Conservation (phyloP, 163 green algal species). For the Scenedesmus sp. region DNA sequence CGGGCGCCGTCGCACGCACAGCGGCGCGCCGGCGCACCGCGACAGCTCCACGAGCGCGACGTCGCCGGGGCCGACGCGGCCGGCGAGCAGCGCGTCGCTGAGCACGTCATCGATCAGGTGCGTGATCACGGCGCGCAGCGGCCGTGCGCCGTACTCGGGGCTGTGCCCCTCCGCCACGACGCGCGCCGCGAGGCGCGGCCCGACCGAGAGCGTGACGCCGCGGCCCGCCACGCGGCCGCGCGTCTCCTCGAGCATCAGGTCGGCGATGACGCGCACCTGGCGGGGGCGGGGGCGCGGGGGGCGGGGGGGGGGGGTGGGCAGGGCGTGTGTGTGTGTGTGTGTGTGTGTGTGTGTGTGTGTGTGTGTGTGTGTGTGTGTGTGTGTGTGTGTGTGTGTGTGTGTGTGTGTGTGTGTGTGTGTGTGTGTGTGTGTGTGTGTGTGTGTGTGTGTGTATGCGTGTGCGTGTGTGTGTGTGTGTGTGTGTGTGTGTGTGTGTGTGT, state of each 20-base stretch:
- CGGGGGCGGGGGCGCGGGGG: background rate
- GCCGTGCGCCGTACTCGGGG: slow-evolving; percentile 68
- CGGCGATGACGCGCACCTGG: slow-evolving; percentile 57
- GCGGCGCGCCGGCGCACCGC: slow-evolving; percentile 13
- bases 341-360: too few species aligned
- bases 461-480: too few species aligned
- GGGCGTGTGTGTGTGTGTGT: background rate
- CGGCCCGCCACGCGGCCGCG: slow-evolving; percentile 44
- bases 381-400: too few species aligned
- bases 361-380: too few species aligned
- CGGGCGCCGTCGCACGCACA: background rate
- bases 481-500: too few species aligned
- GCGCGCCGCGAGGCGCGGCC: slow-evolving; percentile 47
- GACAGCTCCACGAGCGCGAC: slow-evolving; percentile 40
- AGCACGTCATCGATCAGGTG: slow-evolving; percentile 52
- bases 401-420: too few species aligned
- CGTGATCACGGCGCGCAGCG: slow-evolving; percentile 56
- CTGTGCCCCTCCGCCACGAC: slow-evolving; percentile 60
- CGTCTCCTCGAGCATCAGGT: slow-evolving; percentile 67
- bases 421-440: too few species aligned
- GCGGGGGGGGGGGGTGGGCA: background rate
- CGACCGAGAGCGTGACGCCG: slow-evolving; percentile 35
- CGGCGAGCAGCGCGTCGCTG: slow-evolving; percentile 42
- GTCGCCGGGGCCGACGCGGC: slow-evolving; percentile 58
- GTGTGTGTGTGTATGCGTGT: too few species aligned